Evolutionary conservation across 768 basidiomycete species (phyloP).

Genomic region (Peribolospora kevripleyi): DNA sequence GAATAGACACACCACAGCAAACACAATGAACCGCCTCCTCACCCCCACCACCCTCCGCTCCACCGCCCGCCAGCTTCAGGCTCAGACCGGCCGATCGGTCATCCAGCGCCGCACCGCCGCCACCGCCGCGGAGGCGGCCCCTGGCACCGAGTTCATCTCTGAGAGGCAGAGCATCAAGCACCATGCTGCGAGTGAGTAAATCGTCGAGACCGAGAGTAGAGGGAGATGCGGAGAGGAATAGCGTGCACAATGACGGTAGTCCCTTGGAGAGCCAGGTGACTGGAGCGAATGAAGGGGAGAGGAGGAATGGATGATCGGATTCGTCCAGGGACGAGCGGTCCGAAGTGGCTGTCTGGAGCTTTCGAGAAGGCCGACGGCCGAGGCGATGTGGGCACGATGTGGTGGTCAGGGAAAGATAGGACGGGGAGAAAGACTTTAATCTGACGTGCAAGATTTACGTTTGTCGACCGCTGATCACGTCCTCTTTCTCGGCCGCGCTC

Average conservation of each 20-base stretch:
- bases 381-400: too few species aligned
- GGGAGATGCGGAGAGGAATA: slow-evolving; percentile 8
- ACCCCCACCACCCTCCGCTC: too few species aligned
- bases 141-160: slow-evolving; percentile 1
- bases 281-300: not conserved
- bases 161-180: slow-evolving; percentile 4
- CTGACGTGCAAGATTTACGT: too few species aligned
- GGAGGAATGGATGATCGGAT: too few species aligned
- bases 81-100: not conserved
- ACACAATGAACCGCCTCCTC: too few species aligned
- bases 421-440: too few species aligned
- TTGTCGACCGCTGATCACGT: not conserved
- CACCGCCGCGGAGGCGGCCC: slow-evolving; percentile 1
- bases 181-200: not conserved
- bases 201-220: too few species aligned
- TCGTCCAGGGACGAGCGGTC: not conserved
- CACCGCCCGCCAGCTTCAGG: too few species aligned
- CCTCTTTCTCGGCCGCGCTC: slow-evolving; percentile 8
- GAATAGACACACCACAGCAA: too few species aligned
- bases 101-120: not conserved
- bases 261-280: not conserved
- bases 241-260: slow-evolving; percentile 11
- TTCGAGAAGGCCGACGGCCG: not conserved
- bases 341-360: not conserved
- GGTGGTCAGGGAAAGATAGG: too few species aligned